Base-by-base conservation (phyloP, 2,329 filamentous ascomycete species). In the Monilinia laxa region DNA sequence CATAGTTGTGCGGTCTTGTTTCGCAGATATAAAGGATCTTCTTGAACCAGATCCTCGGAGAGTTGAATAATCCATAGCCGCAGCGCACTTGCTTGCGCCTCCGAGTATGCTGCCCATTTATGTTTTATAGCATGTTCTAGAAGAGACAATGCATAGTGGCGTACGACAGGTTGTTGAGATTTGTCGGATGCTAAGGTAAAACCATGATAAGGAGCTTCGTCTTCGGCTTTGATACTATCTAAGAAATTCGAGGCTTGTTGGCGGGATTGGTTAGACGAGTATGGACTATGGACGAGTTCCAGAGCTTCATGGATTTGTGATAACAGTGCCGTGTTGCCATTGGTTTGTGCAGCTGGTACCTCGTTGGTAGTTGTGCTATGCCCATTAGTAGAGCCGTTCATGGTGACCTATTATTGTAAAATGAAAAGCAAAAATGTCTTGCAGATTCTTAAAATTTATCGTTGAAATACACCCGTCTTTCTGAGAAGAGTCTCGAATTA, bases 1-100 rank as follows among this genome's bases (percentile, higher is more conserved):
- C 95, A 99, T 69, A 99, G 81, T 79, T 96, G 90, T 38, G 92
- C 92, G 45, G 95, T 89, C 80, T 99, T 99, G 82, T 96, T 98
- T 72, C 94, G 86, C 71, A 97, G 81, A 76, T 93, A 99, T 42
- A 85, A 78, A 3, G 92, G 91, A 76, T 98, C 94, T 25, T 87
- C 84, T 56, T 84, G 84, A 6, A 86, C 83, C 54, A 96, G 82
- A 69, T 85, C 84, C 74, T 90, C 86, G 16, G 92, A 91, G 16
- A 99, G 87, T 76, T 89, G 84, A 66, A 97, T 79, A 54, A 97
- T 87, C 85, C 93, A 95, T 67, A 83, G 83, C 60, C 91, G 87
- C 65, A 99, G 79, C 63, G 86, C 85, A 38, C 81, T 80, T 23
- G 87, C 86, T 77, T 97, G 89, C 28, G 88, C 85, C 38, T 83